Percentiles rank a stretch among this genome's conserved stretches.
Conservation (phyloP, 352 stramenopile genomes). For the Pythium pyrilobum region DNA sequence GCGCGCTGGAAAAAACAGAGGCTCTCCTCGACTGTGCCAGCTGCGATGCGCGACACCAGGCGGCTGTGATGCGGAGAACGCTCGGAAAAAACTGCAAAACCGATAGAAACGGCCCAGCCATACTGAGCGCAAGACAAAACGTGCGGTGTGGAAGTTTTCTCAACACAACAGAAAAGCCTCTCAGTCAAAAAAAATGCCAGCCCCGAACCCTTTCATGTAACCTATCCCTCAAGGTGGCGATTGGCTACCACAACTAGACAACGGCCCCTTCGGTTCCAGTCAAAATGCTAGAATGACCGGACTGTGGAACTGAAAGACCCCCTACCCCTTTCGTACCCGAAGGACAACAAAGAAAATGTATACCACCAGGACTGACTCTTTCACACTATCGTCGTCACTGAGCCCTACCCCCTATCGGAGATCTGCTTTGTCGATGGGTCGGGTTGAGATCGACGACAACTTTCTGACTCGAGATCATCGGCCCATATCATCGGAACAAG, state of each 20-base stretch:
- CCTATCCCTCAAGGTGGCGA: conserved; percentile 9
- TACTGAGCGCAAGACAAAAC: conserved; percentile 14
- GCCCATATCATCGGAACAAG: too few relatives aligned
- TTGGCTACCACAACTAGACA: conserved; percentile 17
- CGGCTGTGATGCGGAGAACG: conserved; percentile 1
- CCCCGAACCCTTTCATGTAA: too few relatives aligned
- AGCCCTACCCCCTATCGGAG: too few relatives aligned
- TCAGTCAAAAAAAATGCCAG: neutral
- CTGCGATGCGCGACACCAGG: conserved; percentile 12
- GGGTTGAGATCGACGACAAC: too few relatives aligned
- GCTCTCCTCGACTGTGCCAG: neutral
- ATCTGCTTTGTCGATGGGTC: too few relatives aligned
- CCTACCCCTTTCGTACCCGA: conserved; percentile 8
- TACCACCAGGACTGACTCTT: conserved; percentile 12
- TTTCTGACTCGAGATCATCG: too few relatives aligned
- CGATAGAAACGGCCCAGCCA: conserved; percentile 14
- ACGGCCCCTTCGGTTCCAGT: neutral
- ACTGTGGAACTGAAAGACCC: neutral
- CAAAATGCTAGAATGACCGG: conserved; percentile 6
- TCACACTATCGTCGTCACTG: too few relatives aligned
- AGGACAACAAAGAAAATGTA: conserved; percentile 3
- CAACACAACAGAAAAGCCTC: neutral
- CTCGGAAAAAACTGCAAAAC: conserved; percentile 22
- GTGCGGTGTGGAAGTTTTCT: conserved; percentile 15
- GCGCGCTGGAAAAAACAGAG: conserved; percentile 15